Conservation (phyloP, 306 rosid species). For the Astragalus membranaceus region DNA sequence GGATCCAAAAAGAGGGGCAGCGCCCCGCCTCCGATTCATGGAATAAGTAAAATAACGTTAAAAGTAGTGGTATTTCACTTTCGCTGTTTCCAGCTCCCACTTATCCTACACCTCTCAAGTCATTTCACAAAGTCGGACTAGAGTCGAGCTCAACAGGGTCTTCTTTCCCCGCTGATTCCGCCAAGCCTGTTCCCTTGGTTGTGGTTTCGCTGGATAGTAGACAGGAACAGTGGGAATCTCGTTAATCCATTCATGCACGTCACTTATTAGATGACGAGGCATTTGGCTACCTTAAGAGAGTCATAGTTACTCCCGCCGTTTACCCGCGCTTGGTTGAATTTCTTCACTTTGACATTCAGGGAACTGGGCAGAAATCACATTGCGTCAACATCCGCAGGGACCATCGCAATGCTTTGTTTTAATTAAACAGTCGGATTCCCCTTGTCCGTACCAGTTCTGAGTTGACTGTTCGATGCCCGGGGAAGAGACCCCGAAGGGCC, state of each 20-base stretch:
- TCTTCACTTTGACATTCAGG: too few relatives aligned
- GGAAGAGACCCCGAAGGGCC: too few relatives aligned
- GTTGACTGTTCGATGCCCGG: too few relatives aligned
- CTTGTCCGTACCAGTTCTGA: too few relatives aligned
- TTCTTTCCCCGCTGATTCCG: too few relatives aligned
- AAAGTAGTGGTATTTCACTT: slow-evolving; percentile 62
- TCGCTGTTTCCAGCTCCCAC: slow-evolving; percentile 23
- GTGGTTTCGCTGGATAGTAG: background rate
- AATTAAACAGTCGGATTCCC: too few relatives aligned
- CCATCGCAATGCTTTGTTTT: too few relatives aligned
- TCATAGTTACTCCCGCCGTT: background rate
- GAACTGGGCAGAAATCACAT: too few relatives aligned
- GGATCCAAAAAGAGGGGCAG: slow-evolving; percentile 27
- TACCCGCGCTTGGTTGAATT: too few relatives aligned
- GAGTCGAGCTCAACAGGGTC: background rate
- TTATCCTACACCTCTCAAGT: slow-evolving; percentile 32
- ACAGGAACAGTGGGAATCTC: slow-evolving; percentile 29
- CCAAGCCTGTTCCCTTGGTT: too few relatives aligned
- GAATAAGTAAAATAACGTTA: slow-evolving; percentile 69
- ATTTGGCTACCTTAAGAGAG: slow-evolving; percentile 63
- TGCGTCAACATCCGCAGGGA: too few relatives aligned
- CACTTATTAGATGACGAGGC: slow-evolving; percentile 66
- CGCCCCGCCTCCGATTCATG: slow-evolving; percentile 51
- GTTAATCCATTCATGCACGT: slow-evolving; percentile 61
- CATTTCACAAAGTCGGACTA: background rate